Evolutionary conservation across 345 rosid genomes (phyloP).

Genomic region (Microcos paniculata): DNA sequence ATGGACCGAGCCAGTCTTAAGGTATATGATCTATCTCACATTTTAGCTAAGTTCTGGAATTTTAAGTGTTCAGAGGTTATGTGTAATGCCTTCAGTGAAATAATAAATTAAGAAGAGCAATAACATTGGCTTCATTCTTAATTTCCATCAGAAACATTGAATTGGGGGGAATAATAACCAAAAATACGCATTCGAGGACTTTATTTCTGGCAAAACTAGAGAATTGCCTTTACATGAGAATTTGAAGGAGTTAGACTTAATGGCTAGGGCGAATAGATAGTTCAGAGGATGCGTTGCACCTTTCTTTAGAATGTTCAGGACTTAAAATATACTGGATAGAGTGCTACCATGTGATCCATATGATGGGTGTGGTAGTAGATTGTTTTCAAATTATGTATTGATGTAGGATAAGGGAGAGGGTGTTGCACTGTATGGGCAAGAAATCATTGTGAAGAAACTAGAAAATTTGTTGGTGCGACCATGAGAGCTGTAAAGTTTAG

Average conservation of each 20-base stretch:
- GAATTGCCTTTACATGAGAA: background rate
- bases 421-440: background rate
- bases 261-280: background rate
- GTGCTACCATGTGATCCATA: background rate
- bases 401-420: background rate
- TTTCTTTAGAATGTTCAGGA: background rate
- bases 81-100: background rate
- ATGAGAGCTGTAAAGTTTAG: background rate
- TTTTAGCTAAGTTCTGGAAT: background rate
- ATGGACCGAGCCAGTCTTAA: background rate
- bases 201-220: background rate
- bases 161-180: background rate
- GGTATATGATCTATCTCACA: background rate
- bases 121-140: background rate
- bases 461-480: background rate
- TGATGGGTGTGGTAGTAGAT: background rate
- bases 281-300: background rate
- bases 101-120: background rate
- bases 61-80: background rate
- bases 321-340: background rate
- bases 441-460: background rate
- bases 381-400: background rate
- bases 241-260: background rate
- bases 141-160: background rate
- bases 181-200: background rate